Evolutionary conservation across 2,329 filamentous ascomycete genomes (phyloP), one percentile per base, ranked within the genome.

Genomic region (Leptographium procerum): DNA sequence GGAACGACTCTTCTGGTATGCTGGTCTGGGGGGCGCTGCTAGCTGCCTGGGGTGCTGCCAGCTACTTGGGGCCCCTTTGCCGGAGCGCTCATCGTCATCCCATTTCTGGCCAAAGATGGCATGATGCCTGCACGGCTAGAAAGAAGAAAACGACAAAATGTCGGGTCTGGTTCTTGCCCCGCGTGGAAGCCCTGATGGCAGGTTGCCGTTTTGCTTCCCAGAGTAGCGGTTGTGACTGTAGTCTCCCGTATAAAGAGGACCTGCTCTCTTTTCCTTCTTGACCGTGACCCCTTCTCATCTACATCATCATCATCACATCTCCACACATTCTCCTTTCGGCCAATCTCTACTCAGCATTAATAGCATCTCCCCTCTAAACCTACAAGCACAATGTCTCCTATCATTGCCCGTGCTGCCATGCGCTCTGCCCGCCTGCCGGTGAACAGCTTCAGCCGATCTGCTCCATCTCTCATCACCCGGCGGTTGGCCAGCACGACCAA

Each of bases 391-490:
- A 72, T 71, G 70, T 70, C 69, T 57, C 66, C 70, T 61, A 69
- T 72, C 64, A 58, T 69, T 61, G 67, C 69, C 59, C 70, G 69
- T 63, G 65, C 65, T 57, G 63, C 67, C 61, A 55, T 53, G 52
- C 45, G 57, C 19, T 57, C 59, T 52, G 31, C 47, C 24, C 22
- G 26, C 55, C 31, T 54, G 61, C 64, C 62, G 66, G 66, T 73
- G 62, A 70, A 71, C 62, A 64, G 64, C 60, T 67, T 71, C 56
- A 26, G 24, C 26, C 53, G 28, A 14, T 13, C 52, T 7, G 33
- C 52, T 5, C 19, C 59, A 69, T 69, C 57, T 72, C 70, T 65
- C 65, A 71, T 67, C 69, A 70, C 28, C 65, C 73, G 58, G 68
- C 71, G 58, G 59, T 9, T 40, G 7, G 29, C 29, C 40, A 56